Evolutionary conservation across 192 early-diverging fungal genomes (phyloP).

Genomic region (Paraglomus brasilianum): DNA sequence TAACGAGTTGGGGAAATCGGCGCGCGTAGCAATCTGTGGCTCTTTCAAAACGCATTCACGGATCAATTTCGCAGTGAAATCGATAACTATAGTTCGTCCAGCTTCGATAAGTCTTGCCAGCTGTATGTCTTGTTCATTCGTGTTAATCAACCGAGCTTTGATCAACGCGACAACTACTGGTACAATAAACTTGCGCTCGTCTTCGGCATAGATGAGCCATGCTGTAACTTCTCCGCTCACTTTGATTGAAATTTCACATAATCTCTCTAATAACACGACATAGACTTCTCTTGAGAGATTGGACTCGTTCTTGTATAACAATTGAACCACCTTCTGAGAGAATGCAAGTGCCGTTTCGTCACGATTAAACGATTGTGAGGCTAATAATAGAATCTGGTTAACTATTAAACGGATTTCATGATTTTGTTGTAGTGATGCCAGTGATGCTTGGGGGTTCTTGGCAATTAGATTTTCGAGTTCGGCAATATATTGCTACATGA

Average conservation of each 20-base stretch:
- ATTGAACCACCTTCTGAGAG: slow-evolving; percentile 84
- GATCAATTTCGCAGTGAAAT: slow-evolving; percentile 77
- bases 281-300: slow-evolving; percentile 78
- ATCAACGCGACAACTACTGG: slow-evolving; percentile 80
- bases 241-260: slow-evolving; percentile 82
- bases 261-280: slow-evolving; percentile 73
- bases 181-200: slow-evolving; percentile 93
- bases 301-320: slow-evolving; percentile 79
- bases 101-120: slow-evolving; percentile 83
- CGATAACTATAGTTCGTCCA: slow-evolving; percentile 65
- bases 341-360: slow-evolving; percentile 84
- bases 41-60: slow-evolving; percentile 66
- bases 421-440: slow-evolving; percentile 70
- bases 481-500: slow-evolving; percentile 48
- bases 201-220: slow-evolving; percentile 93
- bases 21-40: slow-evolving; percentile 47
- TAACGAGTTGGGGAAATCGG: slow-evolving; percentile 68
- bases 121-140: slow-evolving; percentile 85
- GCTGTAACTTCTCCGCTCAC: slow-evolving; percentile 81
- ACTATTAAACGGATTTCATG: slow-evolving; percentile 76
- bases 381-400: slow-evolving; percentile 73
- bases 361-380: slow-evolving; percentile 63
- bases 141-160: slow-evolving; percentile 70
- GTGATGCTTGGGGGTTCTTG: slow-evolving; percentile 48
- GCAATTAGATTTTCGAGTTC: slow-evolving; percentile 80